Conservation (phyloP, 805 yeast species). For the Clavispora fructus region DNA sequence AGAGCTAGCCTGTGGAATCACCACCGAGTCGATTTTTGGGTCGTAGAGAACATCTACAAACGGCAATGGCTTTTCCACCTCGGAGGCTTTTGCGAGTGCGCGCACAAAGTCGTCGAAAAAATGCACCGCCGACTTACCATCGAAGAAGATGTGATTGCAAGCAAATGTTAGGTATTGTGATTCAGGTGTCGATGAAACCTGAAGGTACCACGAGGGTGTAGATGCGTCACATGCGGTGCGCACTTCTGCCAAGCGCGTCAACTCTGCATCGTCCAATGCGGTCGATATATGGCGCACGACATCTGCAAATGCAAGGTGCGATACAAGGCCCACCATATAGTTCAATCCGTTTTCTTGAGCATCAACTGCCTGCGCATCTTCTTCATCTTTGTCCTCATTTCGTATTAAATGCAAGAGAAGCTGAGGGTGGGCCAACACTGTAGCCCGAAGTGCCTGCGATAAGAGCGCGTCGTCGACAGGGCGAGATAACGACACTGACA, state of each 20-base stretch:
- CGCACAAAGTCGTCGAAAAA: constrained; percentile 9
- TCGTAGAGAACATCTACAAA: constrained; percentile 3
- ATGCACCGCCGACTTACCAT: constrained; percentile 9
- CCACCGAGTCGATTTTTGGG: not conserved
- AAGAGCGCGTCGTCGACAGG: constrained; percentile 4
- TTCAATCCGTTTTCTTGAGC: constrained; percentile 4
- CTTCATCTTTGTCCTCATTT: not conserved
- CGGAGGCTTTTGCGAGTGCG: not conserved
- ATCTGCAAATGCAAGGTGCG: constrained; percentile 4
- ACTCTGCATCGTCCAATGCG: not conserved
- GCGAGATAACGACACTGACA: constrained; percentile 4
- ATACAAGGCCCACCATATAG: constrained; percentile 3
- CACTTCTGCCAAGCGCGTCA: not conserved
- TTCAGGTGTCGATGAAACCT: not conserved
- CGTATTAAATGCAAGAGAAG: not conserved
- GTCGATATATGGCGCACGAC: constrained; percentile 4
- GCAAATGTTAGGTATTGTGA: constrained; percentile 7
- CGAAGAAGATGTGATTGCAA: constrained; percentile 11
- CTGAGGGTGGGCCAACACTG: constrained; percentile 2
- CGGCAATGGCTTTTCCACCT: not conserved
- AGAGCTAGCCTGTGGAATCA: constrained; percentile 2
- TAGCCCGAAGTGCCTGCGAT: constrained; percentile 8
- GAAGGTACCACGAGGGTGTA: not conserved
- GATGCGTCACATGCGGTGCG: not conserved
- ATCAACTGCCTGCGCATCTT: not conserved